Base-by-base conservation (phyloP, 2,329 filamentous ascomycete genomes). In the Colletotrichum magnum region DNA sequence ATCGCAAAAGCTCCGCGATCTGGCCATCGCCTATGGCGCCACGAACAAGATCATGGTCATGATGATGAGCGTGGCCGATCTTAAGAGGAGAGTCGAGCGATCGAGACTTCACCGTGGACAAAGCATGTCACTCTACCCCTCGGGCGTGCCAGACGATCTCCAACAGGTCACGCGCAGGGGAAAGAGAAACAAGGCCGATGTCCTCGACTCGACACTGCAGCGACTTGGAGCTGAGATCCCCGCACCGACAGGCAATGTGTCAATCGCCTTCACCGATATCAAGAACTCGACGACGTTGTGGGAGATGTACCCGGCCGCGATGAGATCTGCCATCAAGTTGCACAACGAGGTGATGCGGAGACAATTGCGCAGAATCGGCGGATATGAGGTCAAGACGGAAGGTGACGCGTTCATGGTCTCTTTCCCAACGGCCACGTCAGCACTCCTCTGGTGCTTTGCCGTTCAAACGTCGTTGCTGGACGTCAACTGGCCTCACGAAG, bases 341-440 rank as follows among this genome's bases (percentile, higher is more conserved):
- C 96, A 99, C 86, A 99, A 99, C 79, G 94, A 97, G 75, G 90
- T 98, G 53, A 97, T 99, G 92, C 92, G 96, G 73, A 89, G 96
- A 64, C 95, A 98, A 78, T 85, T 99, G 74, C 91, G 96, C 58
- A 92, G 95, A 72, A 97, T 98, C 74, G 96, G 96, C 77, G 96
- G 96, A 1, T 99, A 98, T 77, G 96, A 99, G 82, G 96, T 99
- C 80, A 99, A 99, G 86, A 99, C 96, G 18, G 96, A 99, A 93
- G 96, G 96, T 74, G 96, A 99, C 81, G 96, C 96, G 9, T 99
- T 99, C 77, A 98, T 99, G 95, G 96, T 99, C 39, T 97, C 95
- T 10, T 99, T 99, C 81, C 94, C 95, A 2, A 98, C 96, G 0
- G 94, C 96, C 2, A 98, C 96, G 1, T 96, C 95, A 9, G 96